Base-by-base conservation (phyloP, 768 basidiomycete genomes). In the Chalciporus sphaerocephalus region DNA sequence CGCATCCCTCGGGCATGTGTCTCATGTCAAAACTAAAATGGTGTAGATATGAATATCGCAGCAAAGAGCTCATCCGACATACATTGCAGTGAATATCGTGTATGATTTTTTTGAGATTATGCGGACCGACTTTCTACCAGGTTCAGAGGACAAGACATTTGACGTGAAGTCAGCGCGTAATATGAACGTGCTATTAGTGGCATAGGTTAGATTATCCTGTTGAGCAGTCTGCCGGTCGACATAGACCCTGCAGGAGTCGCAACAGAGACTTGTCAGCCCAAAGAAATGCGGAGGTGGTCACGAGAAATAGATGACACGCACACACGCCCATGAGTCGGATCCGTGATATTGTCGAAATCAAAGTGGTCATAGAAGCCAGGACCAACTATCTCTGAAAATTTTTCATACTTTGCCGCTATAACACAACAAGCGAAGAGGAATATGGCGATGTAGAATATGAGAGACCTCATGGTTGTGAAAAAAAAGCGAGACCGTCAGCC, bases 291-390 rank as follows among this genome's bases (percentile, higher is more conserved):
- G 13, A 32, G 8, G 30, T 32, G 30, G 6, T 13, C n/a, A 32
- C 30, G 6, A 32, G 4, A 32, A n/a, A 32, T 32, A 6, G 15
- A n/a, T 32, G 6, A n/a, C 15, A 56, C 77, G 54, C 61, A 83
- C 83, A 87, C 84, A 42, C 82, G 71, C 22, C 83, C 83, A 50
- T 82, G 70, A 6, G 83, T 85, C 4, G 83, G 83, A 55, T 85
- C 84, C 1, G 74, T 13, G 32, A 78, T 74, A 16, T 69, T 67
- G 54, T 79, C 55, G 53, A 72, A 73, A 4, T 57, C 50, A 54
- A 85, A 85, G 5, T 69, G 58, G 27, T 65, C 61, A 46, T 76
- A 69, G 53, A 86, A 84, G 16, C 58, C 66, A 32, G 57, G 42
- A 25, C 83, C 82, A 12, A 65, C 58, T 54, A 72, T 66, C 45